Conservation (phyloP, 2,329 filamentous ascomycete genomes). For the Gnomoniopsis sp. region DNA sequence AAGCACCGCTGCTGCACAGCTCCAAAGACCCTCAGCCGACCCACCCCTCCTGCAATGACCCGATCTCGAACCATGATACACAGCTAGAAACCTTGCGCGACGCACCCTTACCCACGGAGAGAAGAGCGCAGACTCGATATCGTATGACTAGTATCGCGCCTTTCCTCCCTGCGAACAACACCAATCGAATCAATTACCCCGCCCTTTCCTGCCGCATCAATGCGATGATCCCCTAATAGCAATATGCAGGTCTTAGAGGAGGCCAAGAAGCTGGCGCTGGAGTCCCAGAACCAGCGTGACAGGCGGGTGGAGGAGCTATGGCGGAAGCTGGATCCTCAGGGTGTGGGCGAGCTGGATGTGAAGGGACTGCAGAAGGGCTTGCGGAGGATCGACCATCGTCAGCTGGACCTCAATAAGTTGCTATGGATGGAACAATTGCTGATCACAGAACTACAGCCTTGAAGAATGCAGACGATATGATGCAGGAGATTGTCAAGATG, state of each 20-base stretch:
- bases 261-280: slow-evolving; percentile 53
- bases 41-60: neutral
- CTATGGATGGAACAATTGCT: slow-evolving; percentile 8
- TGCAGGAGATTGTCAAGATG: slow-evolving; percentile 73
- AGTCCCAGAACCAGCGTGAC: slow-evolving; percentile 76
- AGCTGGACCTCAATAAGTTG: slow-evolving; percentile 24
- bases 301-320: slow-evolving; percentile 80
- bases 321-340: slow-evolving; percentile 73
- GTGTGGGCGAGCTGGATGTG: slow-evolving; percentile 77
- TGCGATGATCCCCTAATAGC: slow-evolving; percentile 36
- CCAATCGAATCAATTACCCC: neutral
- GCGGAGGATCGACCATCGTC: slow-evolving; percentile 87
- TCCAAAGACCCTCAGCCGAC: neutral
- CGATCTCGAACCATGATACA: slow-evolving; percentile 3
- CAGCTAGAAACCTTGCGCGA: neutral
- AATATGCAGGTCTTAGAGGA: slow-evolving; percentile 46
- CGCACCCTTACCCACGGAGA: neutral
- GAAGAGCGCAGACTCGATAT: neutral
- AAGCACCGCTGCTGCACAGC: neutral
- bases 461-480: slow-evolving; percentile 86
- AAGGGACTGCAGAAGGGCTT: slow-evolving; percentile 81
- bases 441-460: slow-evolving; percentile 45
- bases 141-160: too few relatives aligned
- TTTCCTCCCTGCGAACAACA: too few relatives aligned
- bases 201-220: neutral